These are phyloP conservation scores for Aspergillus pseudoglaucus DNA, from an alignment of 2,329 filamentous ascomycete genomes.

Conservation along the genomic window DNA sequence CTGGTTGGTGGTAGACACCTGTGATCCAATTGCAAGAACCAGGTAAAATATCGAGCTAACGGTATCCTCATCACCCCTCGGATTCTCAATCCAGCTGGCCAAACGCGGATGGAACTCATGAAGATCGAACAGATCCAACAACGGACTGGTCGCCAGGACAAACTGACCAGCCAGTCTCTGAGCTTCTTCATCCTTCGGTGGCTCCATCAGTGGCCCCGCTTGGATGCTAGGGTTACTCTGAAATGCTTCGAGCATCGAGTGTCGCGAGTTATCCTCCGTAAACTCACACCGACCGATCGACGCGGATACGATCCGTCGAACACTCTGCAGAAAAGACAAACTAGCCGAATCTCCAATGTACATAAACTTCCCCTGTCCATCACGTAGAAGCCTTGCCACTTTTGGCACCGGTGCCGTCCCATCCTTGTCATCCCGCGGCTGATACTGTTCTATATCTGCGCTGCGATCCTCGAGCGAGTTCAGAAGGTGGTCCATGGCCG, in stretches of 20 bases:
- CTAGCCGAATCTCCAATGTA: constrained; percentile 51
- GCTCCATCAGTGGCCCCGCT: constrained; percentile 19
- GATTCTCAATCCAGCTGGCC: constrained; percentile 32
- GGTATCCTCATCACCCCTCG: constrained; percentile 33
- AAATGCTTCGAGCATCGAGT: constrained; percentile 39
- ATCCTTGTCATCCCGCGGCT: constrained; percentile 22
- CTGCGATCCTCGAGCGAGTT: constrained; percentile 27
- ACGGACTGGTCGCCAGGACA: constrained; percentile 41
- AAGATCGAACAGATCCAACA: constrained; percentile 45
- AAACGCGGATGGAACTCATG: constrained; percentile 37
- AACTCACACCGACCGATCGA: constrained; percentile 39
- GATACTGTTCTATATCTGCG: constrained; percentile 23
- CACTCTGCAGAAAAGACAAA: constrained; percentile 48
- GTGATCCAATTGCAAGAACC: constrained; percentile 45
- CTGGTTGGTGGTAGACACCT: constrained; percentile 36
- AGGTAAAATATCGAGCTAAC: constrained; percentile 46
- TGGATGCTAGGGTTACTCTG: constrained; percentile 24
- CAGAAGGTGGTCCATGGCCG: constrained; percentile 28
- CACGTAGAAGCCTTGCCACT: constrained; percentile 43
- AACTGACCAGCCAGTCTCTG: constrained; percentile 39
- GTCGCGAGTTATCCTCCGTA: constrained; percentile 35
- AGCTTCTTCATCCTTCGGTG: constrained; percentile 35
- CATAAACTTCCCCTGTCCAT: constrained; percentile 49
- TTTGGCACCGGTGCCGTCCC: constrained; percentile 29
- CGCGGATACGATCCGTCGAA: constrained; percentile 44